Evolutionary conservation across 257 asterid species (phyloP).

Genomic region (Asclepias syriaca): DNA sequence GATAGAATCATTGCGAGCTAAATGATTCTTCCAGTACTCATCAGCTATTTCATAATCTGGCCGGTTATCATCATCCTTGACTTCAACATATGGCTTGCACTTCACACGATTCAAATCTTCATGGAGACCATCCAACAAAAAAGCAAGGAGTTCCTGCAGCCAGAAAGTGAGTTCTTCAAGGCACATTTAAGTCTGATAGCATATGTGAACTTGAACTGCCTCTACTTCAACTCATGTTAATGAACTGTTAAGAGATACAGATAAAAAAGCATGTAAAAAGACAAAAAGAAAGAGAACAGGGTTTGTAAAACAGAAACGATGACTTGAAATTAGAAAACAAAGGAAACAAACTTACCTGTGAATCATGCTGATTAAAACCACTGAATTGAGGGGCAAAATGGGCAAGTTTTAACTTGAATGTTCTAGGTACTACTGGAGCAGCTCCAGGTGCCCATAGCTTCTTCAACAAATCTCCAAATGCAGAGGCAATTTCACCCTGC

Average conservation of each 20-base stretch:
- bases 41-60: constrained; percentile 89
- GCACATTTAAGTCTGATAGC: constrained; percentile 2
- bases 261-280: neutral
- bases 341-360: constrained; percentile 61
- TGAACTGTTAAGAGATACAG: neutral
- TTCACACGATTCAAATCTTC: constrained; percentile 98
- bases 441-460: constrained; percentile 97
- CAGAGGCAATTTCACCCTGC: constrained; percentile 95
- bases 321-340: neutral
- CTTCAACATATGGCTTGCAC: constrained; percentile 85
- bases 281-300: neutral
- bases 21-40: constrained; percentile 89
- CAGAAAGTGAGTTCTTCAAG: constrained; percentile 13
- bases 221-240: neutral
- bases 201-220: neutral
- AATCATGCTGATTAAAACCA: constrained; percentile 95
- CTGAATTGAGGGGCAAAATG: constrained; percentile 97
- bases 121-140: constrained; percentile 93
- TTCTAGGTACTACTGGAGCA: constrained; percentile 79
- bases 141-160: constrained; percentile 85
- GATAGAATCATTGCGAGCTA: constrained; percentile 94
- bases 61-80: constrained; percentile 78
- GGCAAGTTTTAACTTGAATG: constrained; percentile 82
- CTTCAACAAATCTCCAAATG: constrained; percentile 89
- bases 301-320: neutral